Evolutionary conservation across 192 early-diverging fungal genomes (phyloP), one percentile per base, ranked within the genome.

Genomic region (Umbelopsis ramanniana): DNA sequence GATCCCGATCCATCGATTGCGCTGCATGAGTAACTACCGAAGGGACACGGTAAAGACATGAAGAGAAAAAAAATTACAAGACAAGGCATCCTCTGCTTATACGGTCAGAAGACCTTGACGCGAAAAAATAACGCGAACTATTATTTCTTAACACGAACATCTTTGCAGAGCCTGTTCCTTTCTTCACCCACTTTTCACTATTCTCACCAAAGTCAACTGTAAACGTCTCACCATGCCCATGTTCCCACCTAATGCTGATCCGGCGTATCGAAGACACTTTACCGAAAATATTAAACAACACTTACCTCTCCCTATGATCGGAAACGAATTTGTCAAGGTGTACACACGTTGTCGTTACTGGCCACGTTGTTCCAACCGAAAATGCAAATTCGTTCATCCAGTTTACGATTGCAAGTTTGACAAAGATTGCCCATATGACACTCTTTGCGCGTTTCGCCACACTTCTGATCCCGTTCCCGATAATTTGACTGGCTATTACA

Each of bases 371-470:
- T 63, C 57, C 12, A 63, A 63, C 35, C 57, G 57, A 37, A 63
- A 63, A 38, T 63, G 57, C 57, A 63, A 63, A 35, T 63, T 63
- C 29, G 57, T 63, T n/a, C 57, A 63, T 35, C 57, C 57, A 3
- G 57, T 63, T 35, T 63, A 63, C 33, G 29, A 63, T 29, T 63
- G 57, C 29, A 63, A 63, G 19, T 33, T 63, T 35, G 57, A 63
- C 15, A 63, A 63, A 26, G 17, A 38, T 19, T 63, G 57, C 33
- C 57, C 57, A 14, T 63, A 37, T n/a, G 57, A 63, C 14, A 63
- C 26, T 0, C 57, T 63, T 14, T 63, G 57, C 7, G 57, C 57
- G 2, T 63, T 63, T 19, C 57, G 57, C 7, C 57, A 63, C 33
- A 38, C 57, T 7, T 37, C 57, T 17, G 57, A 63, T 37, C 57